Conservation (phyloP, 2,329 filamentous ascomycete species). For the Venturia oleaginea region DNA sequence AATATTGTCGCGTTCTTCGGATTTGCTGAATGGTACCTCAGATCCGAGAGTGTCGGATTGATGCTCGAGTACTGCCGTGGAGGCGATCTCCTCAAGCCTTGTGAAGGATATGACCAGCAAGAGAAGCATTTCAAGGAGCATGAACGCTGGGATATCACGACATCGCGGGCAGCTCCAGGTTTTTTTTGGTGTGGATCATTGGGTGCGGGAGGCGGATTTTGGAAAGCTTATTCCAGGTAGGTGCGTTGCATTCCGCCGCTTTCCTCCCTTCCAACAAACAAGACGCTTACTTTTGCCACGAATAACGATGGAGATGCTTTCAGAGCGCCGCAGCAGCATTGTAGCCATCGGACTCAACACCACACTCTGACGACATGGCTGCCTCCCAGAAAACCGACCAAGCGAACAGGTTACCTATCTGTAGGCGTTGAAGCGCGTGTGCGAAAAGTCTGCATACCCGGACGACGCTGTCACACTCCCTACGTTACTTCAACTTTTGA, state of each 20-base stretch:
- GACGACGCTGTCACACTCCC: not conserved
- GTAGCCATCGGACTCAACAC: not conserved
- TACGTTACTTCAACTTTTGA: not conserved
- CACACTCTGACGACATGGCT: not conserved
- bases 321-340: not conserved
- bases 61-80: conserved; percentile 8
- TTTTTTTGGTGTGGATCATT: not conserved
- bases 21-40: not conserved
- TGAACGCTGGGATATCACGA: conserved; percentile 1
- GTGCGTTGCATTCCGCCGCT: not conserved
- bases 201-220: not conserved
- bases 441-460: not conserved
- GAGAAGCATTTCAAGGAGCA: conserved; percentile 1
- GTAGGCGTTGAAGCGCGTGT: not conserved
- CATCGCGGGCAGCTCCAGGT: not conserved
- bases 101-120: not conserved
- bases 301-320: not conserved
- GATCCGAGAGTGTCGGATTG: not conserved
- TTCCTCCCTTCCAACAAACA: not conserved
- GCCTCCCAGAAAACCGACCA: not conserved
- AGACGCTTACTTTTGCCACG: not conserved
- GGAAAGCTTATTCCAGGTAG: not conserved
- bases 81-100: not conserved
- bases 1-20: not conserved
- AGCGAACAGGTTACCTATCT: not conserved